These are phyloP conservation scores for Tuber aestivum DNA, from an alignment of 495 filamentous ascomycete species.

Conservation along the genomic window DNA sequence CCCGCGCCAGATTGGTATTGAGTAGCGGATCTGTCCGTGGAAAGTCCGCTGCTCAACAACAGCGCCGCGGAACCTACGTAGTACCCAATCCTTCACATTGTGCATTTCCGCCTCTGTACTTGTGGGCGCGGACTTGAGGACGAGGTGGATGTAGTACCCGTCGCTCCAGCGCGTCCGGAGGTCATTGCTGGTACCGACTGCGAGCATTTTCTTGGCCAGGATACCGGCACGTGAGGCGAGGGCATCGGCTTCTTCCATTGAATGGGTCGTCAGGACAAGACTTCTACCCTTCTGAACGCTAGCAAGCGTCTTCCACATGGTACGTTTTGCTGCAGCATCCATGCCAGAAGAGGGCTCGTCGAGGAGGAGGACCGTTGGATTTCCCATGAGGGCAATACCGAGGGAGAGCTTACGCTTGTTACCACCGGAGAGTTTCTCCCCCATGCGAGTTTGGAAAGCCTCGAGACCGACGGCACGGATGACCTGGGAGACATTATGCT, in stretches of 20 bases:
- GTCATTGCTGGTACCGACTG: conserved; percentile 58
- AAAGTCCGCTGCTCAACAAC: conserved; percentile 65
- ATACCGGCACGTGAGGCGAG: conserved; percentile 66
- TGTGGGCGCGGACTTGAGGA: conserved; percentile 65
- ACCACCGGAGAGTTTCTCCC: conserved; percentile 62
- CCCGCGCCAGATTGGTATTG: conserved; percentile 51
- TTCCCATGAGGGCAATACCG: conserved; percentile 71
- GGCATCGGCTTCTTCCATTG: conserved; percentile 75
- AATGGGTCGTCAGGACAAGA: conserved; percentile 69
- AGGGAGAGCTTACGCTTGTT: conserved; percentile 68
- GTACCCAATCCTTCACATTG: conserved; percentile 58
- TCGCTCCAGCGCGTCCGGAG: conserved; percentile 58
- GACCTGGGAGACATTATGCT: conserved; percentile 58
- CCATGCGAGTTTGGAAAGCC: conserved; percentile 57
- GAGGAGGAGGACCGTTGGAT: conserved; percentile 64
- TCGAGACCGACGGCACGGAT: conserved; percentile 57
- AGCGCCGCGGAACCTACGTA: conserved; percentile 52
- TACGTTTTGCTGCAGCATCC: conserved; percentile 65
- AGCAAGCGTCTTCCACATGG: conserved; percentile 67
- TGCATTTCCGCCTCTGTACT: conserved; percentile 62
- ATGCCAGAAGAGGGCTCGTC: conserved; percentile 66
- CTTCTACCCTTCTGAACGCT: conserved; percentile 55
- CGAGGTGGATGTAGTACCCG: conserved; percentile 61
- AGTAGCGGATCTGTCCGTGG: conserved; percentile 77
- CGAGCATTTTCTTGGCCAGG: conserved; percentile 64